A percentile compares a stretch with the other conserved stretches of the same genome.
These are phyloP conservation scores for Skeletonema potamos DNA, from an alignment of 108 stramenopile species.

Conservation along the genomic window DNA sequence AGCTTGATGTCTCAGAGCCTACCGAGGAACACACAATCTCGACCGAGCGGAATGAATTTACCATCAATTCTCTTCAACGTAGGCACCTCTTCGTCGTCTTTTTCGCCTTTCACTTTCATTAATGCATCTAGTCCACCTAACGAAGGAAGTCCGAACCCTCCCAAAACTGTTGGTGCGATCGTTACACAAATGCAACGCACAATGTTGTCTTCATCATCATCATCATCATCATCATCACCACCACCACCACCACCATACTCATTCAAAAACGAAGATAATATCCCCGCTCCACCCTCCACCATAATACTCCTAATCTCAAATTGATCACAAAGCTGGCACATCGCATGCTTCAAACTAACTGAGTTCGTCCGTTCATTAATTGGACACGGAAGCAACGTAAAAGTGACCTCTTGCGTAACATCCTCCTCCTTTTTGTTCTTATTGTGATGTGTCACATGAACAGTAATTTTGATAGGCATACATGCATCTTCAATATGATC, in stretches of 20 bases:
- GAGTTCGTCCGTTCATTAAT: constrained; percentile 20
- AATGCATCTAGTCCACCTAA: constrained; percentile 18
- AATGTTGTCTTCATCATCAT: neutral
- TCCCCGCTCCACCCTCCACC: constrained; percentile 76
- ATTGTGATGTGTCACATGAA: constrained; percentile 10
- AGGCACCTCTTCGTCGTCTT: neutral
- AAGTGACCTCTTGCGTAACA: constrained; percentile 13
- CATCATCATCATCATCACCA: neutral
- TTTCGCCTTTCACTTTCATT: neutral
- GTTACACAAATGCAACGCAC: constrained; percentile 75
- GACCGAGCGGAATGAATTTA: neutral
- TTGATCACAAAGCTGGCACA: constrained; percentile 37
- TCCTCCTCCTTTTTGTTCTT: constrained; percentile 8
- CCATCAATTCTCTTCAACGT: neutral
- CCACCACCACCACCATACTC: neutral
- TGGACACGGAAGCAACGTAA: constrained; percentile 59
- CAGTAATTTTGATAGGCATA: constrained; percentile 30
- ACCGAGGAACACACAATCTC: neutral
- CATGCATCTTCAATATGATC: constrained; percentile 9
- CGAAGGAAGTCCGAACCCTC: constrained; percentile 43
- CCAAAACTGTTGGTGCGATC: constrained; percentile 63
- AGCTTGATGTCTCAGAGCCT: neutral
- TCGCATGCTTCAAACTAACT: constrained; percentile 56
- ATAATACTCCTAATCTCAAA: constrained; percentile 67
- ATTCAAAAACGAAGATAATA: constrained; percentile 60